Evolutionary conservation across 2,329 filamentous ascomycete species (phyloP).

Genomic region (Hirsutella thompsonii): DNA sequence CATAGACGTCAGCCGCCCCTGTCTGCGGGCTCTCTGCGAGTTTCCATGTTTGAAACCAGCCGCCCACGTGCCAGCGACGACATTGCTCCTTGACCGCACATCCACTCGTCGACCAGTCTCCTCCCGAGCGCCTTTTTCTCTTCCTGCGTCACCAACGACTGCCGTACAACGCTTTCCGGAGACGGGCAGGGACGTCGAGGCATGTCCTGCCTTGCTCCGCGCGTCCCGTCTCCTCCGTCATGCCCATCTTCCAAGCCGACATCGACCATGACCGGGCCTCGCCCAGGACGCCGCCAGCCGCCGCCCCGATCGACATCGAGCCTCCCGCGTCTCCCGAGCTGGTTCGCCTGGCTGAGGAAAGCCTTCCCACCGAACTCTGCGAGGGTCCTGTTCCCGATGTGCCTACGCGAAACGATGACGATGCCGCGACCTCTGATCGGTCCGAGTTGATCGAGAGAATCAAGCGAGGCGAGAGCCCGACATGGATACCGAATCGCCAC

Average conservation of each 20-base stretch:
- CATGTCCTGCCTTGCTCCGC: background rate
- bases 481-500: slow-evolving; percentile 56
- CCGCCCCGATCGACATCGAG: background rate
- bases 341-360: slow-evolving; percentile 45
- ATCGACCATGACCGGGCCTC: slow-evolving; percentile 19
- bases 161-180: too few species aligned
- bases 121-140: too few species aligned
- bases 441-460: slow-evolving; percentile 72
- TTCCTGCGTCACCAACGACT: too few species aligned
- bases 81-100: too few species aligned
- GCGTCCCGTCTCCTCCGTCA: slow-evolving; percentile 13
- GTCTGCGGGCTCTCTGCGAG: too few species aligned
- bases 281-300: background rate
- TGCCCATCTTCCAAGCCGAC: slow-evolving; percentile 48
- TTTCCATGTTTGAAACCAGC: too few species aligned
- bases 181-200: too few species aligned
- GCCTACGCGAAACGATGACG: slow-evolving; percentile 10
- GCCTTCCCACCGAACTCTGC: slow-evolving; percentile 46
- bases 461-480: slow-evolving; percentile 65
- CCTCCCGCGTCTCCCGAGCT: slow-evolving; percentile 13
- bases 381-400: slow-evolving; percentile 40
- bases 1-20: too few species aligned
- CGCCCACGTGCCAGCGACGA: too few species aligned
- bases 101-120: too few species aligned
- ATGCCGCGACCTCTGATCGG: slow-evolving; percentile 41